Percentiles rank a stretch among this genome's conserved stretches.
phyloP scores from a whole-genome alignment of 2,329 filamentous ascomycete genomes.

The Monilinia vaccinii-corymbosi region DNA sequence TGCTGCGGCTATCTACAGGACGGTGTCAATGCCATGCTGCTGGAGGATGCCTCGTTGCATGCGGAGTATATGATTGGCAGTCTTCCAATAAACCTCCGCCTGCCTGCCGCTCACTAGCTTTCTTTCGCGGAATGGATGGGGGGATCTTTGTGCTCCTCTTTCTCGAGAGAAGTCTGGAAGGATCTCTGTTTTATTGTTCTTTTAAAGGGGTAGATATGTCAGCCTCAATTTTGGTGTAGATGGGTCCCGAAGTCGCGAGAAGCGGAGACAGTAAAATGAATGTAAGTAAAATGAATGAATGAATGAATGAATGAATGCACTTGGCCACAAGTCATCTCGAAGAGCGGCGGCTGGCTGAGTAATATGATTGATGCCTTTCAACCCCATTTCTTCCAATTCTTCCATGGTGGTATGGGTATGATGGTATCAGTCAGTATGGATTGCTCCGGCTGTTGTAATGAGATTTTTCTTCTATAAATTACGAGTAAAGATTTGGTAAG shows the following conservation, averaged over 20 bases:
- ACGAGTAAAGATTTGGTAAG: too few species aligned
- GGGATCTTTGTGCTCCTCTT: background rate
- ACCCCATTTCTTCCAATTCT: too few species aligned
- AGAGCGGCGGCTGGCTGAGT: too few species aligned
- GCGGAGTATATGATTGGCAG: constrained; percentile 4
- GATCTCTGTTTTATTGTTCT: background rate
- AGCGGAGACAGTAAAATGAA: constrained; percentile 3
- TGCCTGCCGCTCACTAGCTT: constrained; percentile 13
- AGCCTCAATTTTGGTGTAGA: background rate
- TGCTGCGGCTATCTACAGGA: constrained; percentile 18
- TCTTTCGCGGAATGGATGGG: constrained; percentile 9
- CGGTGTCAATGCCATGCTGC: constrained; percentile 8
- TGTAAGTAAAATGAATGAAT: too few species aligned
- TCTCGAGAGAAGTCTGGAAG: background rate
- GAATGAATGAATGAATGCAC: background rate
- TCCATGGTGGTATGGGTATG: too few species aligned
- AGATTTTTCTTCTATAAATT: too few species aligned
- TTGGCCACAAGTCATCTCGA: too few species aligned
- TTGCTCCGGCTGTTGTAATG: too few species aligned
- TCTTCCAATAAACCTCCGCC: constrained; percentile 13
- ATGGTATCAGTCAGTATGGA: too few species aligned
- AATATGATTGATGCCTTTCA: too few species aligned
- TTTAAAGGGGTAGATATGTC: background rate
- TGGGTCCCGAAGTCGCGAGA: constrained; percentile 7
- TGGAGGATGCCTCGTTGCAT: constrained; percentile 7